These are phyloP conservation scores for Pleurotus pulmonarius DNA, from an alignment of 768 basidiomycete genomes.

Conservation along the genomic window DNA sequence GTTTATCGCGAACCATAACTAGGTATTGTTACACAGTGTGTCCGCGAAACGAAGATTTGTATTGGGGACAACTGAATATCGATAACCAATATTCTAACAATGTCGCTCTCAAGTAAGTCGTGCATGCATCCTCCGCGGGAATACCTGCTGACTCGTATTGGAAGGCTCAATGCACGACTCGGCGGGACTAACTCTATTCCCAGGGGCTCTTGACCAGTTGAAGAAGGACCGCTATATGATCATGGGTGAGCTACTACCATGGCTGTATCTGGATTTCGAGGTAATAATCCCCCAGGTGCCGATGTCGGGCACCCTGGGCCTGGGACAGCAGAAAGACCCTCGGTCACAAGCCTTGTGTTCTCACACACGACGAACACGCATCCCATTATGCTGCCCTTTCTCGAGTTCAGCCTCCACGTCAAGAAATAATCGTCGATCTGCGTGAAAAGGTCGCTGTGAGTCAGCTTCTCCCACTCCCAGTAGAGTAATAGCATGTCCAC, in stretches of 20 bases:
- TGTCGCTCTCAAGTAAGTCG: conserved; percentile 45
- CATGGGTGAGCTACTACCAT: conserved; percentile 24
- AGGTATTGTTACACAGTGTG: conserved; percentile 12
- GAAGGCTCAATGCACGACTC: conserved; percentile 51
- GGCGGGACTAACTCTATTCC: conserved; percentile 46
- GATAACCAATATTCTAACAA: conserved; percentile 57
- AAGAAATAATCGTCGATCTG: conserved; percentile 43
- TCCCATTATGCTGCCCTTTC: conserved; percentile 44
- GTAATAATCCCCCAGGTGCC: conserved; percentile 31
- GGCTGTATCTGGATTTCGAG: neutral
- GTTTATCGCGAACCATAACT: too few relatives aligned
- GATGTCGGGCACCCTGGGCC: conserved; percentile 65
- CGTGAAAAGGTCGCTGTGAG: conserved; percentile 32
- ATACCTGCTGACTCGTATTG: neutral
- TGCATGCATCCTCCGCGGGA: neutral
- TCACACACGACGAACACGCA: conserved; percentile 41
- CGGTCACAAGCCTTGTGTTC: conserved; percentile 37
- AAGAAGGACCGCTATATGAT: conserved; percentile 30
- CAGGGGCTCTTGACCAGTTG: conserved; percentile 19
- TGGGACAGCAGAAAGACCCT: conserved; percentile 43
- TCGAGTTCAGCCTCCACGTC: conserved; percentile 40
- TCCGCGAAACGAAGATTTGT: conserved; percentile 27
- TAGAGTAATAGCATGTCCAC: neutral
- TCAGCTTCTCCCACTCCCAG: neutral
- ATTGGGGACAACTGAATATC: neutral